Percentiles rank a stretch among this genome's conserved stretches.
Evolutionary conservation across 495 filamentous ascomycete species (phyloP).

Genomic region (Xylaria venustula): DNA sequence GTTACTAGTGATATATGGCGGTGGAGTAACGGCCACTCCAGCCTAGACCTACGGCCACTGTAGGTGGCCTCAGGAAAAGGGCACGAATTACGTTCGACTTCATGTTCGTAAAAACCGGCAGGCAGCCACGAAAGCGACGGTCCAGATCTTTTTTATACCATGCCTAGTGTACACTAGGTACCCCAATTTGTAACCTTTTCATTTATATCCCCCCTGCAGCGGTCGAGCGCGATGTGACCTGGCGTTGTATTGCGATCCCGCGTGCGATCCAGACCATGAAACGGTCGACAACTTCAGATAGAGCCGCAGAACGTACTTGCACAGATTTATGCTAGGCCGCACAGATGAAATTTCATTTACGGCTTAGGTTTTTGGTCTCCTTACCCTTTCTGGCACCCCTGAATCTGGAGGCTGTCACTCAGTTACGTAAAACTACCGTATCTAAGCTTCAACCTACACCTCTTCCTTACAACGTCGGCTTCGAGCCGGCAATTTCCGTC

Average conservation of each 20-base stretch:
- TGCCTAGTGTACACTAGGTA: not conserved
- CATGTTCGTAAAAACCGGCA: not conserved
- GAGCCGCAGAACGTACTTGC: not conserved
- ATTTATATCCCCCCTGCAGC: not conserved
- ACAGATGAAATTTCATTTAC: too few relatives aligned
- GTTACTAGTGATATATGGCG: too few relatives aligned
- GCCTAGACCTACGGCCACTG: too few relatives aligned
- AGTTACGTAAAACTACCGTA: too few relatives aligned
- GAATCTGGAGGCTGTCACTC: too few relatives aligned
- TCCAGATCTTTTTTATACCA: not conserved
- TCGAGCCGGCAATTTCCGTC: too few relatives aligned
- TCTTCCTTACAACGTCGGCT: too few relatives aligned
- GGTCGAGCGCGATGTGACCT: not conserved
- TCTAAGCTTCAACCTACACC: too few relatives aligned
- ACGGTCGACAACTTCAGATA: not conserved
- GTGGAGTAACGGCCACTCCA: too few relatives aligned
- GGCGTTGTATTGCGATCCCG: not conserved
- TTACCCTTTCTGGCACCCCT: too few relatives aligned
- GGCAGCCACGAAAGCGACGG: not conserved
- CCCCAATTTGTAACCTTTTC: not conserved
- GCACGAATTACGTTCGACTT: not conserved
- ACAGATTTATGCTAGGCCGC: not conserved
- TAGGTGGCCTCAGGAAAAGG: too few relatives aligned
- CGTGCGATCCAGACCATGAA: not conserved
- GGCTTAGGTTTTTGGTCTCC: too few relatives aligned